These are phyloP conservation scores for Xylogone sp. DNA, from an alignment of 2,329 filamentous ascomycete genomes.

Conservation along the genomic window DNA sequence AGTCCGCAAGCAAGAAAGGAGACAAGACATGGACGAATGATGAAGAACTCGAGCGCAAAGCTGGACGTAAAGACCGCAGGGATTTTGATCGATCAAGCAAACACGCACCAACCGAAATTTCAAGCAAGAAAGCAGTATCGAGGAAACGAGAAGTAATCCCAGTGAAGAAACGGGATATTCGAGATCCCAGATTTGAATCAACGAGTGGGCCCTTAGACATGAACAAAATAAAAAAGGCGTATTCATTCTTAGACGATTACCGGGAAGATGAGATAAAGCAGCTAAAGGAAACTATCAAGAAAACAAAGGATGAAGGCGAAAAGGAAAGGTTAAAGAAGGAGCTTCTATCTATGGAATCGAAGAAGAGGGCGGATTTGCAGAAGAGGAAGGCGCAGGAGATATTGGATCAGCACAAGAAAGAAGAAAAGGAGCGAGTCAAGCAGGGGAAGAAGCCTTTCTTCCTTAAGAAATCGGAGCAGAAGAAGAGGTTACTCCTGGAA, in stretches of 20 bases:
- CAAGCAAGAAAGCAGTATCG: slow-evolving; percentile 79
- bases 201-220: slow-evolving; percentile 53
- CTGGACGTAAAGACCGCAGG: slow-evolving; percentile 33
- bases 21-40: slow-evolving; percentile 30
- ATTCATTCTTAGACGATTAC: slow-evolving; percentile 86
- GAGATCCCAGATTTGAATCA: slow-evolving; percentile 88
- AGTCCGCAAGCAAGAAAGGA: slow-evolving; percentile 25
- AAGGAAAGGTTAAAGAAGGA: slow-evolving; percentile 69
- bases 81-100: slow-evolving; percentile 63
- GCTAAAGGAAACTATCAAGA: slow-evolving; percentile 64
- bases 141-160: slow-evolving; percentile 71
- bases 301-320: slow-evolving; percentile 60
- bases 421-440: slow-evolving; percentile 80
- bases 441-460: slow-evolving; percentile 93
- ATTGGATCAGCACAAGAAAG: slow-evolving; percentile 69
- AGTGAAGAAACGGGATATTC: slow-evolving; percentile 53
- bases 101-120: slow-evolving; percentile 81
- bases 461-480: slow-evolving; percentile 87
- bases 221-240: slow-evolving; percentile 63
- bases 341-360: slow-evolving; percentile 75
- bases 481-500: slow-evolving; percentile 77
- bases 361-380: slow-evolving; percentile 64
- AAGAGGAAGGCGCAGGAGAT: slow-evolving; percentile 69
- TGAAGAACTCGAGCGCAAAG: slow-evolving; percentile 38
- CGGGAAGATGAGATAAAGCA: slow-evolving; percentile 76